Evolutionary conservation across 768 basidiomycete species (phyloP).

Genomic region (Suillus alpinus): DNA sequence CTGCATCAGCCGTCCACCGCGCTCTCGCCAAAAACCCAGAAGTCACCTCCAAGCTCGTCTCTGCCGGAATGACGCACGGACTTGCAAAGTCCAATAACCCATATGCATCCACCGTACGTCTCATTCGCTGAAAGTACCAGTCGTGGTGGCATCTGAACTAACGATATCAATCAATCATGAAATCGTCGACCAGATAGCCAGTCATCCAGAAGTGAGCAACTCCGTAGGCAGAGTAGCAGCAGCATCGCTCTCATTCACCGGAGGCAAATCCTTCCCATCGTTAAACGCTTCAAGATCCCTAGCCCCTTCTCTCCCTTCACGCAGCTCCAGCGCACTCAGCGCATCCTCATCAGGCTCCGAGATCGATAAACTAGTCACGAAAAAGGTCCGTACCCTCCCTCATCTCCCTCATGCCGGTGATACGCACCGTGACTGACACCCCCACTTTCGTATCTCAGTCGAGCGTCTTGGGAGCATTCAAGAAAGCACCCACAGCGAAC

Average conservation of each 20-base stretch:
- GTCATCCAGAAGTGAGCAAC: constrained; percentile 38
- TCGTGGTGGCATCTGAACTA: constrained; percentile 3
- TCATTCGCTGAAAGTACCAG: background rate
- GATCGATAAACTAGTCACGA: constrained; percentile 26
- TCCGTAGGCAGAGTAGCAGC: constrained; percentile 58
- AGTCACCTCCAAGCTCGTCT: constrained; percentile 37
- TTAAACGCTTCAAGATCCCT: background rate
- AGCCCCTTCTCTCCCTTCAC: constrained; percentile 15
- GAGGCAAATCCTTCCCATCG: background rate
- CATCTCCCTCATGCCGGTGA: constrained; percentile 16
- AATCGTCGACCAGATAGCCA: constrained; percentile 22
- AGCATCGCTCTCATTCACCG: constrained; percentile 45
- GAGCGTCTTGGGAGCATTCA: constrained; percentile 22
- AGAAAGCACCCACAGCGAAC: constrained; percentile 36
- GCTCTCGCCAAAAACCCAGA: constrained; percentile 44
- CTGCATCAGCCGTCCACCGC: constrained; percentile 43
- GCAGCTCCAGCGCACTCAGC: constrained; percentile 15
- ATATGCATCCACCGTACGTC: constrained; percentile 35
- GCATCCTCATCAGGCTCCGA: constrained; percentile 22
- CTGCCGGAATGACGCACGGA: constrained; percentile 40
- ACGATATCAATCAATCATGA: background rate
- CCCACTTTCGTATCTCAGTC: constrained; percentile 6
- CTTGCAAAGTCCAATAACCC: constrained; percentile 34
- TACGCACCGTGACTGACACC: constrained; percentile 6
- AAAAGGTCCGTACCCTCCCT: constrained; percentile 25